Evolutionary conservation across 495 filamentous ascomycete genomes (phyloP), one percentile per base, ranked within the genome.

Genomic region (Pseudomonodictys pantanalensis): DNA sequence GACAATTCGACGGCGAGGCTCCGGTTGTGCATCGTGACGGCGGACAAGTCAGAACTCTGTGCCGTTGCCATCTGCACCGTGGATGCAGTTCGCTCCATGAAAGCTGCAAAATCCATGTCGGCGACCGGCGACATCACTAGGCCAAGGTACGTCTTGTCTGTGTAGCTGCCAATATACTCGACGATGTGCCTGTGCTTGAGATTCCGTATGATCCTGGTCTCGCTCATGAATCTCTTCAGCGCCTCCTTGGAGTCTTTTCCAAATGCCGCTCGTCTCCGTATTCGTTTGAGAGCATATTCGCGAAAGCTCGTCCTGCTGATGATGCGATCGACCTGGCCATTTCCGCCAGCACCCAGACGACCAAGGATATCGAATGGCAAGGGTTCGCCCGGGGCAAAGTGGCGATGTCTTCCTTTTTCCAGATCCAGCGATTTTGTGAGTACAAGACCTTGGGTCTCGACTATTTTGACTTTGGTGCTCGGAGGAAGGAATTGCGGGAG

Each of bases 351-450:
- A 3, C 49, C 49, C 2, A 52, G 32, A 2, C 28, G 18, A 11
- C 30, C 11, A 9, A 2, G 10, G 10, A 52, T 52, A 3, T 52
- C 49, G 49, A 52, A 39, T 3, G 49, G 49, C 10, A 38, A 18
- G 18, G 49, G 3, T 20, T 52, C 29, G 17, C 24, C 12, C 15
- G 2, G 2, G 2, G 28, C 1, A 26, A 52, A 52, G 30, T 52
- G 29, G 3, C 49, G 12, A 29, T 52, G 49, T 8, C 49, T 7
- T 2, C 49, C 49, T 15, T 41, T 2, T 39, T 52, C 49, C 3
- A 52, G 12, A 32, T 52, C 32, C 3, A 52, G 2, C 10, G 49
- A 38, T 32, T 52, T 52, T 2, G 49, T 52, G 11, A 52, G 11
- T 1, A 52, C 18, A 9, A 41, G 15, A 15, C 2, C 11, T 20